These are phyloP conservation scores for Trichophyton verrucosum DNA, from an alignment of 2,329 filamentous ascomycete species.

Conservation along the genomic window DNA sequence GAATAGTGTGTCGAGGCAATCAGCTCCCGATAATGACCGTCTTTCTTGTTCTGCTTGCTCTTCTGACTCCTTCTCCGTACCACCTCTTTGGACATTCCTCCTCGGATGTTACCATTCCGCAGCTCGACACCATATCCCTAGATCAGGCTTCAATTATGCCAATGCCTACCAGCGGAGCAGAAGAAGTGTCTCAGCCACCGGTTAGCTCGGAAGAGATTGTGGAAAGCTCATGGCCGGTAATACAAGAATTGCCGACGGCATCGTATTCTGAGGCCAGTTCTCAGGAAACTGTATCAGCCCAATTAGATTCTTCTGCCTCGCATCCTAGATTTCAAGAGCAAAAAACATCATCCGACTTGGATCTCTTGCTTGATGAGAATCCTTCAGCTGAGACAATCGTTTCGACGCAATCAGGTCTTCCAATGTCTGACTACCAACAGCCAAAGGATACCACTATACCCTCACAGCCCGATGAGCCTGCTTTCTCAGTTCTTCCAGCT, in stretches of 20 bases:
- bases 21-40: background rate
- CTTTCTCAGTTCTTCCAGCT: background rate
- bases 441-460: background rate
- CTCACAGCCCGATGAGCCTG: background rate
- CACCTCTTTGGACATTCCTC: background rate
- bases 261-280: background rate
- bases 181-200: background rate
- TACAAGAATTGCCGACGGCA: background rate
- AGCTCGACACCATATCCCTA: background rate
- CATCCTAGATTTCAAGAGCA: background rate
- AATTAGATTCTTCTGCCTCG: background rate
- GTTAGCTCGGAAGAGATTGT: background rate
- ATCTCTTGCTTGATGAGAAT: too few relatives aligned
- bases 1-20: background rate
- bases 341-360: background rate
- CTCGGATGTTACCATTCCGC: background rate
- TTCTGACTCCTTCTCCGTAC: slow-evolving; percentile 1
- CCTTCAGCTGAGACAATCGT: background rate
- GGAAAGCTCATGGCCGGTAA: background rate
- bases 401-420: background rate
- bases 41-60: background rate
- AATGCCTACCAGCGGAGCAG: background rate
- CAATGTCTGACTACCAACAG: background rate
- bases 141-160: background rate
- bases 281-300: background rate